phyloP scores from a whole-genome alignment of 2,329 filamentous ascomycete genomes.

The Furcasterigmium furcatum region DNA sequence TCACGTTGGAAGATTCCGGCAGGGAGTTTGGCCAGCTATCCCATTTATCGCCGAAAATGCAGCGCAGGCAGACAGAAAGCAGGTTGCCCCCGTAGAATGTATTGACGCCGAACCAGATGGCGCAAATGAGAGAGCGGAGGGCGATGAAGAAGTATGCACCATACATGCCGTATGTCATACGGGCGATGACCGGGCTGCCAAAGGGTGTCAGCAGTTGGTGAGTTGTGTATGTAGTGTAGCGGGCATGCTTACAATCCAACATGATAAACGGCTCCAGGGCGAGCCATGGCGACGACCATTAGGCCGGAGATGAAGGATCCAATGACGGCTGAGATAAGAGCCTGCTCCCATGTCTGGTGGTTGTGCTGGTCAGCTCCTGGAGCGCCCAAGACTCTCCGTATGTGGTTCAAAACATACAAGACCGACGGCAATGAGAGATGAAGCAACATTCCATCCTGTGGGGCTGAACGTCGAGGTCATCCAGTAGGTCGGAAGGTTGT shows the following conservation, averaged over 20 bases:
- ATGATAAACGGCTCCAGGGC: conserved; percentile 20
- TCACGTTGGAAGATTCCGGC: conserved; percentile 24
- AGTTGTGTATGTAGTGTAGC: too few species aligned
- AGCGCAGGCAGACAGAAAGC: conserved; percentile 19
- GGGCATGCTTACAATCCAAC: too few species aligned
- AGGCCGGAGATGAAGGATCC: conserved; percentile 18
- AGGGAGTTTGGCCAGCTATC: conserved; percentile 25
- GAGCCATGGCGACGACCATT: conserved; percentile 20
- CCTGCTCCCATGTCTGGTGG: conserved; percentile 19
- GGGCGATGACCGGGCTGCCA: conserved; percentile 31
- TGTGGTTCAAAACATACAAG: conserved; percentile 13
- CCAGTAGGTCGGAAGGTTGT: conserved; percentile 22
- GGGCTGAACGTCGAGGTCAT: conserved; percentile 20
- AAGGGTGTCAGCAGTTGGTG: too few species aligned
- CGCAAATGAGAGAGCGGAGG: conserved; percentile 24
- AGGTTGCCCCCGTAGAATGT: conserved; percentile 17
- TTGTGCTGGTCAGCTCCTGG: background rate
- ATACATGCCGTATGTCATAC: conserved; percentile 35
- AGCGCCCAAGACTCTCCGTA: accelerated
- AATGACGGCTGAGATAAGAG: conserved; percentile 18
- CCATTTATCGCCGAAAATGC: conserved; percentile 29
- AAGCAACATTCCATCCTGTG: conserved; percentile 23
- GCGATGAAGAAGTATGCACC: conserved; percentile 36
- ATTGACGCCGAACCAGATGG: conserved; percentile 23
- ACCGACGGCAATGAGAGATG: conserved; percentile 20